These are phyloP conservation scores for Vigna nakashimae DNA, from an alignment of 306 rosid genomes.

Conservation along the genomic window DNA sequence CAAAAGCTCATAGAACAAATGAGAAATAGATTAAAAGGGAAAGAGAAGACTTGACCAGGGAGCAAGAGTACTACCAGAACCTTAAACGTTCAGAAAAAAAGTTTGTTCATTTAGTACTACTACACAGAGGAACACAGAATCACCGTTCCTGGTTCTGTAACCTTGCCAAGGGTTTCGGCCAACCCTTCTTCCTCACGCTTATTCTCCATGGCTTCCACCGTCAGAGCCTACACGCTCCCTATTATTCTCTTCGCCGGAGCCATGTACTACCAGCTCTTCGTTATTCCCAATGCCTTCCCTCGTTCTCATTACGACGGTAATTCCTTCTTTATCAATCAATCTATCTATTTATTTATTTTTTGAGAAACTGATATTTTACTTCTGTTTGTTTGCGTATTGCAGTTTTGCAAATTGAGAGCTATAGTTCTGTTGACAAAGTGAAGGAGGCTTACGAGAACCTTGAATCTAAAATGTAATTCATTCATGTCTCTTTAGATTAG, in stretches of 20 bases:
- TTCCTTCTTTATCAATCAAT: neutral
- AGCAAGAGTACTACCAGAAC: too few species aligned
- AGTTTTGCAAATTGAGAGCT: conserved; percentile 67
- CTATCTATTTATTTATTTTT: neutral
- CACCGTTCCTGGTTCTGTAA: neutral
- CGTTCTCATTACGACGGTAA: conserved; percentile 83
- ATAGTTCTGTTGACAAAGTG: conserved; percentile 68
- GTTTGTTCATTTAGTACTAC: too few species aligned
- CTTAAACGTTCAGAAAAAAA: too few species aligned
- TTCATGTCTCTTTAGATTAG: neutral
- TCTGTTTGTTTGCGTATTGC: conserved; percentile 24
- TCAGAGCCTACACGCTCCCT: conserved; percentile 80
- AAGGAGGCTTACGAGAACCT: conserved; percentile 65
- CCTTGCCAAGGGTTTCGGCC: conserved; percentile 57
- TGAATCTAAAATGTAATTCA: conserved; percentile 64
- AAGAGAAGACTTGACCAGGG: too few species aligned
- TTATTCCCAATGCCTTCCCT: conserved; percentile 86
- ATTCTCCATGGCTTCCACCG: conserved; percentile 52
- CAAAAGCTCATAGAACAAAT: too few species aligned
- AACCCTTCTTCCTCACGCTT: conserved; percentile 15
- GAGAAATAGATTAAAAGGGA: too few species aligned
- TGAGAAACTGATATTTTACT: neutral
- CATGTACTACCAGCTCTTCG: conserved; percentile 73
- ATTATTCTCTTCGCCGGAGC: conserved; percentile 69
- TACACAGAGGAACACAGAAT: neutral